phyloP scores from a whole-genome alignment of 129 eudicot species.

The Lactuca saligna region DNA sequence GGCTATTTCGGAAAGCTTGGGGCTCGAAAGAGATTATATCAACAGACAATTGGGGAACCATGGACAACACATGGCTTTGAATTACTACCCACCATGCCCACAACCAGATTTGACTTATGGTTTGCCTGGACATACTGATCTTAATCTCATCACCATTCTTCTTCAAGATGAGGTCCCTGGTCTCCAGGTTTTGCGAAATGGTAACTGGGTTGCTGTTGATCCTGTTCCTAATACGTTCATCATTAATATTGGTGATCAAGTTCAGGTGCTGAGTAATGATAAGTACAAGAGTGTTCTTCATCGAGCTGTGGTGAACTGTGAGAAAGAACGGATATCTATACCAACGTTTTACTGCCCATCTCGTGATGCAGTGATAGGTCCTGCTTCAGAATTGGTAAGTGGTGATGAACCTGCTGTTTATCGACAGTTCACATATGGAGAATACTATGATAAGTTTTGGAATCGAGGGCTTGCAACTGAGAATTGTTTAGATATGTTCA shows the following conservation, averaged over 20 bases:
- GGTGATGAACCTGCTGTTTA: conserved; percentile 14
- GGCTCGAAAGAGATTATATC: conserved; percentile 27
- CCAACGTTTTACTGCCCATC: conserved; percentile 41
- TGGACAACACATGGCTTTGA: conserved; percentile 47
- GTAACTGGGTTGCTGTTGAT: conserved; percentile 37
- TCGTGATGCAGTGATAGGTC: conserved; percentile 20
- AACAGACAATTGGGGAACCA: conserved; percentile 35
- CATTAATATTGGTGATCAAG: conserved; percentile 42
- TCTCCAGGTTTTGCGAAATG: conserved; percentile 33
- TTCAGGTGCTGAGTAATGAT: conserved; percentile 49
- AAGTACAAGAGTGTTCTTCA: conserved; percentile 45
- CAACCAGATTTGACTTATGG: conserved; percentile 41
- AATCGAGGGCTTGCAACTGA: conserved; percentile 27
- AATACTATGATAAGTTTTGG: conserved; percentile 32
- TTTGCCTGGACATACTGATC: conserved; percentile 35
- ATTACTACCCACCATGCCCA: conserved; percentile 44
- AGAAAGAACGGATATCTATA: conserved; percentile 41
- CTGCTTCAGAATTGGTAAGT: conserved; percentile 19
- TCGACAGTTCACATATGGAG: conserved; percentile 16
- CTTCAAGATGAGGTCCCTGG: conserved; percentile 48
- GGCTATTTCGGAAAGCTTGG: conserved; percentile 45
- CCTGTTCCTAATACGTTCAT: conserved; percentile 41
- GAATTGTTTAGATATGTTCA: conserved; percentile 19
- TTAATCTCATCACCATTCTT: conserved; percentile 33
- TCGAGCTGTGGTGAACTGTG: conserved; percentile 47